Conservation (phyloP, 2,329 filamentous ascomycete species). For the Pseudogymnoascus sp. region DNA sequence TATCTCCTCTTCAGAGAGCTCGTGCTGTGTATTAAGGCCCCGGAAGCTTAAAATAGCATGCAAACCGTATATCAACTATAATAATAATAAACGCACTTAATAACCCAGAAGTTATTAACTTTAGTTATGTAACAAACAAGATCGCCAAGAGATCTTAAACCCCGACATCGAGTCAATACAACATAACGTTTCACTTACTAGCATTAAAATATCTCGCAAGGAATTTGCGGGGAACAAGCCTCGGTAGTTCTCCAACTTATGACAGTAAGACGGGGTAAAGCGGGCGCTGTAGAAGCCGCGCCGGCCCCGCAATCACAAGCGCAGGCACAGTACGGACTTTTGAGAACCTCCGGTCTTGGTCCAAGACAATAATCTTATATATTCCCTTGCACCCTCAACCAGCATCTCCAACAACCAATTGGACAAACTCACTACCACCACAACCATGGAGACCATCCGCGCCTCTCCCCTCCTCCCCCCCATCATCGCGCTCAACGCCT, state of each 20-base stretch:
- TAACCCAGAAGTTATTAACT: neutral
- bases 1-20: neutral
- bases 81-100: neutral
- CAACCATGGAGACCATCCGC: slow-evolving; percentile 1
- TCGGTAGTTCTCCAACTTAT: neutral
- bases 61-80: neutral
- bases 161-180: neutral
- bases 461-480: slow-evolving; percentile 22
- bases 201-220: neutral
- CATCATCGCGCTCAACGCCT: slow-evolving; percentile 30
- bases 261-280: neutral
- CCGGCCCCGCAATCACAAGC: neutral
- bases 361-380: neutral
- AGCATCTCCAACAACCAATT: neutral
- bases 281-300: neutral
- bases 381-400: neutral
- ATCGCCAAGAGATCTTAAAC: neutral
- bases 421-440: neutral
- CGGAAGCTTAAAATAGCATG: neutral
- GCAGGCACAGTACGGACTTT: neutral
- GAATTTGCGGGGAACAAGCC: neutral
- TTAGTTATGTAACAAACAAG: neutral
- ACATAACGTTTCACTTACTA: no score
- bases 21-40: neutral
- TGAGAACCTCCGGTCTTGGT: neutral